Evolutionary conservation across 2,329 filamentous ascomycete genomes (phyloP).

Genomic region (Chaetomium sp.): DNA sequence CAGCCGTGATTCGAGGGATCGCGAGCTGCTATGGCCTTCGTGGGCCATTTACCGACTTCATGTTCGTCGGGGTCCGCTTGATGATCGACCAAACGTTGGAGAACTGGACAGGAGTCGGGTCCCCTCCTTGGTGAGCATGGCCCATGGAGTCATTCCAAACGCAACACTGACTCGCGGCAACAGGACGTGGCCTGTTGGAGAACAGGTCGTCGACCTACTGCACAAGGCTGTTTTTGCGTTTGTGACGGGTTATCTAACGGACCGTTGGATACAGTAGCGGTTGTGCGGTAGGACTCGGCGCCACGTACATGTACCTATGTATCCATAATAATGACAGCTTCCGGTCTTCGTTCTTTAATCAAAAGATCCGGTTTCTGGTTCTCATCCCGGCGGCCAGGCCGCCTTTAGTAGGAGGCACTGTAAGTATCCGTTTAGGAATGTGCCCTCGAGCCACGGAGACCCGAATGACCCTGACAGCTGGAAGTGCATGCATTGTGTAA

Average conservation of each 20-base stretch:
- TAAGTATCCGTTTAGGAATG: no score
- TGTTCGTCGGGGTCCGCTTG: conserved; percentile 31
- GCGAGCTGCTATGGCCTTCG: conserved; percentile 28
- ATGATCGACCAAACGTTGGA: conserved; percentile 34
- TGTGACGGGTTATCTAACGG: conserved; percentile 31
- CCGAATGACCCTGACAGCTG: no score
- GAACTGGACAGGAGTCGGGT: conserved; percentile 32
- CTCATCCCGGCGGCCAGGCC: no score
- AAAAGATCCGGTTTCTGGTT: no score
- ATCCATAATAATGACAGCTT: no score
- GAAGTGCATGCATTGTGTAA: no score
- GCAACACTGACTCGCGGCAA: not conserved
- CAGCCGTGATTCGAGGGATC: conserved; percentile 27
- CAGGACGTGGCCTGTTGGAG: not conserved
- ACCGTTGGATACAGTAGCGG: conserved; percentile 30
- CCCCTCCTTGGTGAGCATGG: conserved; percentile 27
- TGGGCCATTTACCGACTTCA: conserved; percentile 32
- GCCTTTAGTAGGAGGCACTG: no score
- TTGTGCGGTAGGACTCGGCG: no score
- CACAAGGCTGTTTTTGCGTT: conserved; percentile 30
- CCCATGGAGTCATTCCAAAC: not conserved
- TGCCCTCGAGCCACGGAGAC: no score
- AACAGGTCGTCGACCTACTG: conserved; percentile 32
- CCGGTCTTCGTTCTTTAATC: no score
- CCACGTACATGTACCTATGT: no score